Evolutionary conservation across 2,329 filamentous ascomycete species (phyloP).

Genomic region (Chalaropsis thielavioides): DNA sequence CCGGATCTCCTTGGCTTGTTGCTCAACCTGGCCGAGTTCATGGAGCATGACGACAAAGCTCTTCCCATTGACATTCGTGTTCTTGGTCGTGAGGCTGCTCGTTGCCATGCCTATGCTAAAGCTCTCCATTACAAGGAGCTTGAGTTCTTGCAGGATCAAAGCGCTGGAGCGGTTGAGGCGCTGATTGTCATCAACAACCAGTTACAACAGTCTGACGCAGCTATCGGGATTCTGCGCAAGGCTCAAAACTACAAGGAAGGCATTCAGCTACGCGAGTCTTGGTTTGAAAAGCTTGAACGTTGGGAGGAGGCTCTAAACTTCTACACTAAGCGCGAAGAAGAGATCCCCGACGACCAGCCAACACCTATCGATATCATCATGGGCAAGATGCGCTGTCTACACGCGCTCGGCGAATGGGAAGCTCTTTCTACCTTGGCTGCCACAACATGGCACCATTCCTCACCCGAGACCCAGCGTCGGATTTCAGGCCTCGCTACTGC

Average conservation of each 20-base stretch:
- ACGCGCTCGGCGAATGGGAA: constrained; percentile 96
- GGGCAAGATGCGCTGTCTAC: constrained; percentile 98
- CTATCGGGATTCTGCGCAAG: constrained; percentile 92
- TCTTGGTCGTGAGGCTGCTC: constrained; percentile 83
- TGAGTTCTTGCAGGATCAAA: constrained; percentile 95
- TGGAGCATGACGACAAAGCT: constrained; percentile 99
- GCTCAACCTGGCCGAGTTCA: constrained; percentile 94
- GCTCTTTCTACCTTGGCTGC: constrained; percentile 75
- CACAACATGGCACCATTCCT: constrained; percentile 85
- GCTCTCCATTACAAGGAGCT: constrained; percentile 97
- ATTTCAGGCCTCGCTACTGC: constrained; percentile 91
- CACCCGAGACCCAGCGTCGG: constrained; percentile 69
- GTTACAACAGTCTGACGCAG: constrained; percentile 93
- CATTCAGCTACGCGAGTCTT: constrained; percentile 91
- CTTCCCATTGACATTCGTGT: constrained; percentile 93
- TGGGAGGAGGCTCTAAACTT: constrained; percentile 95
- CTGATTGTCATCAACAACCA: constrained; percentile 99
- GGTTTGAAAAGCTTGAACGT: constrained; percentile 95
- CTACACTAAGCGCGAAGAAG: constrained; percentile 57
- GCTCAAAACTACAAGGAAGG: constrained; percentile 87
- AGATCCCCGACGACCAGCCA: constrained; percentile 29
- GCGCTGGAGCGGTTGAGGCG: constrained; percentile 85
- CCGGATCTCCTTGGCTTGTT: constrained; percentile 89
- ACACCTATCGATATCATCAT: constrained; percentile 86
- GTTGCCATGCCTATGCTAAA: constrained; percentile 96